phyloP scores from a whole-genome alignment of 306 rosid genomes.

The Cyamopsis tetragonoloba region DNA sequence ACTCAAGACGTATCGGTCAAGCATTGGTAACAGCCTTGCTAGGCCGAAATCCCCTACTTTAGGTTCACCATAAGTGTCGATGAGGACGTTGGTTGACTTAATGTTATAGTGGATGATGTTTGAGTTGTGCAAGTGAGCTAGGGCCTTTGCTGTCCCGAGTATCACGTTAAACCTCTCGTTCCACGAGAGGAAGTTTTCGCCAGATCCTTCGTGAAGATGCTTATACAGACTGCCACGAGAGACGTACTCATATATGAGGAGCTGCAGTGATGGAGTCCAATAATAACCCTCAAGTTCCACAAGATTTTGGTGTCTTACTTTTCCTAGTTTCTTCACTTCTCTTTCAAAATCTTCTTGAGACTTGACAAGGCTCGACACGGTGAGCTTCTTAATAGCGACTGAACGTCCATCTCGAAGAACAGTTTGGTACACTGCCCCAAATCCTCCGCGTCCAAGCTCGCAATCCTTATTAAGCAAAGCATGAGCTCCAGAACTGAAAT shows the following conservation, averaged over 20 bases:
- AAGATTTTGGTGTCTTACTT: constrained; percentile 81
- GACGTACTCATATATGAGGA: constrained; percentile 80
- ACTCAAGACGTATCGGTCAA: constrained; percentile 88
- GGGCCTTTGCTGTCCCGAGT: constrained; percentile 88
- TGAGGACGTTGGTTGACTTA: constrained; percentile 85
- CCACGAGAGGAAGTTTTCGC: constrained; percentile 83
- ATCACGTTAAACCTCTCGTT: constrained; percentile 82
- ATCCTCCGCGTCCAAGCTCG: constrained; percentile 99
- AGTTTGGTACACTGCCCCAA: constrained; percentile 87
- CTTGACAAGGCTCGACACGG: constrained; percentile 95
- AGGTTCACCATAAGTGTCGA: constrained; percentile 77
- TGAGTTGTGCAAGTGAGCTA: constrained; percentile 83
- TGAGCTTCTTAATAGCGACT: constrained; percentile 98
- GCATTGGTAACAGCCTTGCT: constrained; percentile 93
- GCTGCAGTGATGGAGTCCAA: constrained; percentile 98
- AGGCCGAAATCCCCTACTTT: constrained; percentile 92
- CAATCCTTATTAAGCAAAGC: constrained; percentile 97
- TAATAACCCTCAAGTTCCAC: constrained; percentile 94
- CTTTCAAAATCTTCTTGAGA: constrained; percentile 93
- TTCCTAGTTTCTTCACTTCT: constrained; percentile 93
- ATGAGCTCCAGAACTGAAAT: constrained; percentile 91
- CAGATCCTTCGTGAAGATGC: constrained; percentile 91
- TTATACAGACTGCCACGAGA: constrained; percentile 84
- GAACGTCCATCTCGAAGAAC: constrained; percentile 85
- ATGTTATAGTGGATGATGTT: constrained; percentile 91